Evolutionary conservation across 2,329 filamentous ascomycete genomes (phyloP), one percentile per base, ranked within the genome.

Genomic region (Apiospora saccharicola): DNA sequence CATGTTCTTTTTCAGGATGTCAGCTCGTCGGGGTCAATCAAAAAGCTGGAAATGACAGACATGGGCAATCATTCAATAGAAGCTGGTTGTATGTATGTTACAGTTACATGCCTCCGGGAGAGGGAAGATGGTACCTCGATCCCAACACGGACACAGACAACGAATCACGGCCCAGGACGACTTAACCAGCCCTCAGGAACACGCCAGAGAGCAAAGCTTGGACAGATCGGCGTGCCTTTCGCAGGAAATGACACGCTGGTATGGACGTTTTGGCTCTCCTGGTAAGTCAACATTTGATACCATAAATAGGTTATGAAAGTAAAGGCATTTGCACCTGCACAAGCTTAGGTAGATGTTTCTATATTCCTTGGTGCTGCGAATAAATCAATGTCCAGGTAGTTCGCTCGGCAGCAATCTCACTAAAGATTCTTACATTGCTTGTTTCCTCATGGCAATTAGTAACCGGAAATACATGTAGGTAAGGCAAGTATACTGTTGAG

Each of bases 31-130:
- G 53, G 53, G 7, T 61, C 30, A 61, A 61, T 22, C 46, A 34
- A 41, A 41, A 41, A 10, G 37, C 2, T 41, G 37, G 37, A 41
- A 61, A 61, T 30, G 26, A 37, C 53, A 34, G 30, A 34, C 53
- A 61, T 61, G 53, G 30, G 30, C 53, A 34, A 34, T 37, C 26
- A 61, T 37, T 30, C 26, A 30, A 30, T 30, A 30, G 26, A 4
- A 30, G 26, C 26, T 22, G 8, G 53, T 10, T 5, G 37, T 10
- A 41, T 10, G 53, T n/a, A 22, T 41, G 34, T 64, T 41, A 64
- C 57, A 64, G 53, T 61, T 61, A 61, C 53, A 61, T 61, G 53
- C 53, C 26, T 61, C 19, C 34, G n/a, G 7, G 5, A n/a, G 57
- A n/a, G 34, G 57, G 57, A 64, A 19, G 30, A 41, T n/a, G 34